Base-by-base conservation (phyloP, 2,329 filamentous ascomycete genomes). In the Aspergillus neoniger region DNA sequence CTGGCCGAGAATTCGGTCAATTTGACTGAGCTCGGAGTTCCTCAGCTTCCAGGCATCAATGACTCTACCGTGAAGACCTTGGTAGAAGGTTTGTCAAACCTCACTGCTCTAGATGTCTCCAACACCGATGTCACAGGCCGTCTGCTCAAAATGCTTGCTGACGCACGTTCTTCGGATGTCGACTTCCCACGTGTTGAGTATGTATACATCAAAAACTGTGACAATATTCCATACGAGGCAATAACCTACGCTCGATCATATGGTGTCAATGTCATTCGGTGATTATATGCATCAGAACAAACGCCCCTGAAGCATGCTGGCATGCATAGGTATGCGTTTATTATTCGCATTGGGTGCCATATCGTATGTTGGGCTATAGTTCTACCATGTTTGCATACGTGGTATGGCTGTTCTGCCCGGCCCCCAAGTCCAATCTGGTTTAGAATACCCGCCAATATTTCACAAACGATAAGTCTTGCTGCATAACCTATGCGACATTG, bases 71-170 rank as follows among this genome's bases (percentile, higher is more conserved):
- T 71, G 1, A 41, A 55, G 1, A 8, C 23, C 8, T 58, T 77
- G 2, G 57, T 70, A 10, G 43, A 62, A 2, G 53, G 47, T 10
- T 63, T 77, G 44, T 64, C 66, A 0, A 67, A 70, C 2, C 53
- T 79, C 15, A 74, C 71, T 51, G 59, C 69, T 1, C 66, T 79
- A 5, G 61, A 77, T 62, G 23, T 79, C 8, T 74, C 74, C 0
- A 65, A 65, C 39, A 78, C 74, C 1, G 61, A 56, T 12, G 70
- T 79, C 5, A 77, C 74, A 5, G 76, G 76, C 0, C 61, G 68
- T 15, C 67, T 72, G 1, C 65, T 79, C 39, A 76, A 74, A 32
- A 65, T 57, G n/a, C 60, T 78, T 21, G 72, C 71, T 1, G 70
- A 74, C 58, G 57, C 65, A 2, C 63, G 61, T 9, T 25, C 23